phyloP scores from a whole-genome alignment of 1,284 basidiomycete genomes.

The Malassezia pachydermatis region DNA sequence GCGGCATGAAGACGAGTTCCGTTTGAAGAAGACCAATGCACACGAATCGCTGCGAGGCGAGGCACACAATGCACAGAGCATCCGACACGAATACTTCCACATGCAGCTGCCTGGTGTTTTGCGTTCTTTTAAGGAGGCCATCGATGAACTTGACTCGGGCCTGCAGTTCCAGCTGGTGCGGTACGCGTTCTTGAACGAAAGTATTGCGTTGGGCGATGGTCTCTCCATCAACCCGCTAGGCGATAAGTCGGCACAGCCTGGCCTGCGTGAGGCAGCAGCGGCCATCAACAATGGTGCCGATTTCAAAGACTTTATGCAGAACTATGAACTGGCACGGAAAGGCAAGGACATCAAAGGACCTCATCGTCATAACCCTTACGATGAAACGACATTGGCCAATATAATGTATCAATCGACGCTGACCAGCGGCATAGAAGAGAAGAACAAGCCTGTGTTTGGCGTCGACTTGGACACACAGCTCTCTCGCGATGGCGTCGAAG shows the following conservation, averaged over 20 bases:
- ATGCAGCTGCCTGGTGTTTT: constrained; percentile 87
- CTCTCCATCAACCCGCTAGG: constrained; percentile 65
- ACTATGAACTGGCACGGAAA: constrained; percentile 69
- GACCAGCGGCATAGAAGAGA: background rate
- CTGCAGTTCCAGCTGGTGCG: constrained; percentile 91
- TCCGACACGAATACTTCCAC: constrained; percentile 90
- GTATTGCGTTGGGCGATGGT: constrained; percentile 76
- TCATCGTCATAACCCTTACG: constrained; percentile 46
- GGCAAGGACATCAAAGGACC: constrained; percentile 53
- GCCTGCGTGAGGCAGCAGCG: constrained; percentile 76
- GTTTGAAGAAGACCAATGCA: constrained; percentile 68
- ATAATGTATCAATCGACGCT: constrained; percentile 11
- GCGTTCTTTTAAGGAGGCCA: constrained; percentile 82
- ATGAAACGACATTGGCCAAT: constrained; percentile 45
- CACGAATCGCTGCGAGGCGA: constrained; percentile 84
- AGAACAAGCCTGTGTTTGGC: constrained; percentile 55
- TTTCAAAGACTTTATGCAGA: constrained; percentile 94
- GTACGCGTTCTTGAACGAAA: constrained; percentile 89
- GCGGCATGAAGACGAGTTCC: constrained; percentile 86
- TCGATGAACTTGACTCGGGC: constrained; percentile 90
- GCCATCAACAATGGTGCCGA: constrained; percentile 85
- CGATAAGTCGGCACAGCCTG: constrained; percentile 46
- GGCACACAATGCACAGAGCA: constrained; percentile 75
- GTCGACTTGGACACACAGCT: constrained; percentile 86
- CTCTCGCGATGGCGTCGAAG: constrained; percentile 72